Evolutionary conservation across 768 basidiomycete species (phyloP).

Genomic region (Termitomyces sp.): DNA sequence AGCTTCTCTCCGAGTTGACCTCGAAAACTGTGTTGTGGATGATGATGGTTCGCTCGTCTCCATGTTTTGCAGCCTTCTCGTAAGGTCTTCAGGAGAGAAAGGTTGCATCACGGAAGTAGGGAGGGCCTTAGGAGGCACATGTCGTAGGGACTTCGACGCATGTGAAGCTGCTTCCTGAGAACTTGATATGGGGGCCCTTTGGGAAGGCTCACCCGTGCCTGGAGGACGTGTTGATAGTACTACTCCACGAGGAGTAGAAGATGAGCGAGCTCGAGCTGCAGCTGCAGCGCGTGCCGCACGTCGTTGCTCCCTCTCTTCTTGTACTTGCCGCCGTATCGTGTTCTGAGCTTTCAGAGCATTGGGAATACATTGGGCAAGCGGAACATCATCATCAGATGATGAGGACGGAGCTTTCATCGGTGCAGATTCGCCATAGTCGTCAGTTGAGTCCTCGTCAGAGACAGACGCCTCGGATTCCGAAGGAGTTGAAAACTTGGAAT

Average conservation of each 20-base stretch:
- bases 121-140: conserved; percentile 43
- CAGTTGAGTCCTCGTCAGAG: conserved; percentile 35
- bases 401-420: conserved; percentile 16
- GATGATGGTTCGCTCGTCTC: conserved; percentile 30
- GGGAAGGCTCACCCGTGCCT: conserved; percentile 24
- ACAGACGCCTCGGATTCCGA: conserved; percentile 37
- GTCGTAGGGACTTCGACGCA: conserved; percentile 28
- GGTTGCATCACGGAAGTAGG: conserved; percentile 34
- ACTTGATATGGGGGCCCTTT: conserved; percentile 23
- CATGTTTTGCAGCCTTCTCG: conserved; percentile 52
- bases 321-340: conserved; percentile 70
- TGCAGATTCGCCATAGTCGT: conserved; percentile 36
- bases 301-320: conserved; percentile 62
- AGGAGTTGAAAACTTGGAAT: conserved; percentile 31
- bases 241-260: conserved; percentile 24
- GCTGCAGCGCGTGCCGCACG: conserved; percentile 42
- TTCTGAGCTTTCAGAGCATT: conserved; percentile 81
- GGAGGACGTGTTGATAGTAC: conserved; percentile 37
- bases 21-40: conserved; percentile 7
- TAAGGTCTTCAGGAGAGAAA: conserved; percentile 58
- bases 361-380: conserved; percentile 80
- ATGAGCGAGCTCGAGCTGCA: conserved; percentile 15
- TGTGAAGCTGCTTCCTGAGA: conserved; percentile 37
- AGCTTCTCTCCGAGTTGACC: conserved; percentile 8
- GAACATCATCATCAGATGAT: conserved; percentile 73